These are phyloP conservation scores for Nymphaea thermarum DNA, from an alignment of 164 flowering plant genomes.

Conservation along the genomic window DNA sequence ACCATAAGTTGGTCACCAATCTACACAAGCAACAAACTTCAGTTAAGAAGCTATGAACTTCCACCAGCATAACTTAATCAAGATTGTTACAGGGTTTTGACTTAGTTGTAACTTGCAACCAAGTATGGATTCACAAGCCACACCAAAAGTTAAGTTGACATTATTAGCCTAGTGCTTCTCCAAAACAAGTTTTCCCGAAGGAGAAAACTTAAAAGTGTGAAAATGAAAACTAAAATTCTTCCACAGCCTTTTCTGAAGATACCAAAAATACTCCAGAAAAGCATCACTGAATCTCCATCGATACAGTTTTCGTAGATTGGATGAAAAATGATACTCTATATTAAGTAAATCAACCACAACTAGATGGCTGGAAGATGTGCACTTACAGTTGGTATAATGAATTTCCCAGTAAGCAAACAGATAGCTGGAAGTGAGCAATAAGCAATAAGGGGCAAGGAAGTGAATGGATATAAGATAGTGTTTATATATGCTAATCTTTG, in stretches of 20 bases:
- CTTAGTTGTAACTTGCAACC: too few species aligned
- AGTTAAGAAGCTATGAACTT: neutral
- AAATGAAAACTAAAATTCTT: too few species aligned
- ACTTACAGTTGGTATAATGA: constrained; percentile 94
- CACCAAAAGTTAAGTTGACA: too few species aligned
- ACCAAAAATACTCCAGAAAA: too few species aligned
- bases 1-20: neutral
- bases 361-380: neutral
- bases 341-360: neutral
- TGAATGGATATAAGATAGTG: constrained; percentile 94
- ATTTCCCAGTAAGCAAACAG: constrained; percentile 95
- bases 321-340: neutral
- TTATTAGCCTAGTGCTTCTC: too few species aligned
- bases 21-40: neutral
- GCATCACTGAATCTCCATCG: too few species aligned
- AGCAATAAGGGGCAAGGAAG: constrained; percentile 90
- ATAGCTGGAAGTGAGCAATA: constrained; percentile 87
- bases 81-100: neutral
- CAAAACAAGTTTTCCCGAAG: too few species aligned
- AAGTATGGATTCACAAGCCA: too few species aligned
- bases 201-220: too few species aligned
- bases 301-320: too few species aligned
- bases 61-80: neutral
- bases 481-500: constrained; percentile 88
- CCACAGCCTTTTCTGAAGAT: too few species aligned